Percentiles rank a stretch among this genome's conserved stretches.
Evolutionary conservation across 257 asterid species (phyloP).

Genomic region (Coffea eugenioides): DNA sequence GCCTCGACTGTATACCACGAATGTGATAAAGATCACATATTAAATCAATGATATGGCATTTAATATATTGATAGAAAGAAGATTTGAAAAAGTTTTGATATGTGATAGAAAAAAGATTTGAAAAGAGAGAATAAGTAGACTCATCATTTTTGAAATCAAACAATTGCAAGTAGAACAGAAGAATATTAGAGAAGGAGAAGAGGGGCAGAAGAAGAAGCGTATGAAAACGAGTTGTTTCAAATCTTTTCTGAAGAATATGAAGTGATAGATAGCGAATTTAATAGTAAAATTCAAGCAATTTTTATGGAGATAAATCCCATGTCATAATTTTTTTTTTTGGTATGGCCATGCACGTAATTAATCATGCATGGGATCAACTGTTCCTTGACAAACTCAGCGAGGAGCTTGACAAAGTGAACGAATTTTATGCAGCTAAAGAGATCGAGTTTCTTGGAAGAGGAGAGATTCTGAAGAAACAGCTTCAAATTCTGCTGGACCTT

Average conservation of each 20-base stretch:
- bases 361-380: constrained; percentile 15
- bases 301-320: no score
- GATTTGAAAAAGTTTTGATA: no score
- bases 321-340: background rate
- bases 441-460: constrained; percentile 78
- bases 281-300: background rate
- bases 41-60: no score
- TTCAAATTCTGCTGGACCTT: constrained; percentile 63
- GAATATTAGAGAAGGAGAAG: constrained; percentile 35
- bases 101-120: no score
- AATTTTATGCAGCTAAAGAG: constrained; percentile 67
- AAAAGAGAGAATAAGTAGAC: no score
- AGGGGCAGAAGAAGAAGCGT: constrained; percentile 50
- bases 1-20: no score
- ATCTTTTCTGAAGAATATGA: constrained; percentile 83
- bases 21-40: no score
- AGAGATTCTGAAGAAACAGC: constrained; percentile 63
- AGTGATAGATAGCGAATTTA: constrained; percentile 32
- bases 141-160: no score
- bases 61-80: no score
- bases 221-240: constrained; percentile 68
- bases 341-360: constrained; percentile 33
- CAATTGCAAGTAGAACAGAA: constrained; percentile 46
- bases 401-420: constrained; percentile 76
- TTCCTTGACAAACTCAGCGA: constrained; percentile 69